Percentiles rank a stretch among this genome's conserved stretches.
These are phyloP conservation scores for Rhizopogon vesiculosus DNA, from an alignment of 768 basidiomycete genomes.

Conservation along the genomic window DNA sequence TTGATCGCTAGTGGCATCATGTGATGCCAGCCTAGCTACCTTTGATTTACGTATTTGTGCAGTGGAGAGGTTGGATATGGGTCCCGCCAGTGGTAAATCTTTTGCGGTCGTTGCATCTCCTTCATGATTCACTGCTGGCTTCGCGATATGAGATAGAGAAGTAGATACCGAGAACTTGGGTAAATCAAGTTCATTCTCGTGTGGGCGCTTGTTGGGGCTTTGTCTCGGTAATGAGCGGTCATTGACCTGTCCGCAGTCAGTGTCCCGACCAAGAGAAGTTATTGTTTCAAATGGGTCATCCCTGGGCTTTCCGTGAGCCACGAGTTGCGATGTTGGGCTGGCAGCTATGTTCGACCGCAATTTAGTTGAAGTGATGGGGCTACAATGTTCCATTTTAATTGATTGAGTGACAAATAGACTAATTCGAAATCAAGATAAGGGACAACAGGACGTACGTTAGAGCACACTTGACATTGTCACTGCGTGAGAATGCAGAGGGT, in stretches of 20 bases:
- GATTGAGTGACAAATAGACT: neutral
- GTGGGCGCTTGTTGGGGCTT: neutral
- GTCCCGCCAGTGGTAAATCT: neutral
- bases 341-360: neutral
- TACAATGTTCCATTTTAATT: neutral
- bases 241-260: neutral
- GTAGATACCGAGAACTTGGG: too few relatives aligned
- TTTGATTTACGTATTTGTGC: neutral
- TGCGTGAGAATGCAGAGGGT: neutral
- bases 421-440: neutral
- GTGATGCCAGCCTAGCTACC: neutral
- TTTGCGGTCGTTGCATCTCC: neutral
- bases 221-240: neutral
- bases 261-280: neutral
- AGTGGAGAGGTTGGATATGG: neutral
- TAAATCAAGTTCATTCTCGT: neutral
- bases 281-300: neutral
- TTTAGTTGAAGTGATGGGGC: neutral
- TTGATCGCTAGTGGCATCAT: neutral
- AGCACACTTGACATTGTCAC: slow-evolving; percentile 1
- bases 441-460: slow-evolving; percentile 9
- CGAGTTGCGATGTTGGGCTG: neutral
- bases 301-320: neutral
- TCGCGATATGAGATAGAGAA: neutral
- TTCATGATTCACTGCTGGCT: neutral